A percentile compares a stretch with the other conserved stretches of the same genome.
Conservation (phyloP, 305 asterid species). For the Vinca major region DNA sequence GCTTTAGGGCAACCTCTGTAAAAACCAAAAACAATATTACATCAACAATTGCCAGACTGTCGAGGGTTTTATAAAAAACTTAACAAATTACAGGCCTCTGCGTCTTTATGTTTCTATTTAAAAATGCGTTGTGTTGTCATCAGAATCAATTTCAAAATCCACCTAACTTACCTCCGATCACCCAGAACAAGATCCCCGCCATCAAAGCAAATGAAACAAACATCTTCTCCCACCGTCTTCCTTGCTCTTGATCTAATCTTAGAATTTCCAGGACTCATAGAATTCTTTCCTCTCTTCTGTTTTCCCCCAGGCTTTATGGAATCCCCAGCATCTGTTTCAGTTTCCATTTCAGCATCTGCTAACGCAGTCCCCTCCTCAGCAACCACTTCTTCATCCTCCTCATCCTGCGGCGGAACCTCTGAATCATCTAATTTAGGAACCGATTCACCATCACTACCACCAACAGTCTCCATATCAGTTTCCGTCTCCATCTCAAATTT, state of each 20-base stretch:
- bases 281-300: conserved; percentile 57
- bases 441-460: conserved; percentile 40
- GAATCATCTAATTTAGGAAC: conserved; percentile 41
- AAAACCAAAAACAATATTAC: conserved; percentile 17
- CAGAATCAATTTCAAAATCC: conserved; percentile 11
- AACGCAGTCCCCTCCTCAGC: conserved; percentile 56
- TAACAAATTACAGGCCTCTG: background rate
- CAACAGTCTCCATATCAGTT: conserved; percentile 37
- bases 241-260: conserved; percentile 40
- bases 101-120: background rate
- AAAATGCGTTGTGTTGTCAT: background rate
- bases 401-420: conserved; percentile 37
- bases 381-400: conserved; percentile 45
- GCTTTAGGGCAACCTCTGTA: conserved; percentile 95
- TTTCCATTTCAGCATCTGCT: conserved; percentile 69
- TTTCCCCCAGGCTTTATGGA: conserved; percentile 58
- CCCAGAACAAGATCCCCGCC: conserved; percentile 95
- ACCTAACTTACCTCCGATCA: conserved; percentile 66
- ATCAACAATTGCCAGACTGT: background rate
- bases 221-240: conserved; percentile 72
- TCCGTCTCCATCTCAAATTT: conserved; percentile 18
- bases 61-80: background rate
- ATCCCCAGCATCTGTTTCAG: conserved; percentile 63
- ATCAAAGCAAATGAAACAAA: conserved; percentile 97
- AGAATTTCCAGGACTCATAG: conserved; percentile 37